Conservation (phyloP, 768 basidiomycete genomes). For the Tubosaeta sp. region DNA sequence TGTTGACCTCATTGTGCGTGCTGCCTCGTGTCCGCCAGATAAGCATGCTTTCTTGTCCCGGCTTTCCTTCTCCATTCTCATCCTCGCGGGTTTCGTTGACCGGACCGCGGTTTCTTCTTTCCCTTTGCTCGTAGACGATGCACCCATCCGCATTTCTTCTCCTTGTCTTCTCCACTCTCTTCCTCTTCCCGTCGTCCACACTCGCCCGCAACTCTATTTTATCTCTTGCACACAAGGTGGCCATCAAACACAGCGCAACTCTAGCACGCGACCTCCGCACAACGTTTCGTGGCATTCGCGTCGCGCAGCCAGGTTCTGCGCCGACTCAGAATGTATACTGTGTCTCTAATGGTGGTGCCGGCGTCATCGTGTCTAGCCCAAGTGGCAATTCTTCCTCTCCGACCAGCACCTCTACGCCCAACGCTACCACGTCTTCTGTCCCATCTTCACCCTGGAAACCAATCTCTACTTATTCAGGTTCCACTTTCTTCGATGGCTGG, state of each 20-base stretch:
- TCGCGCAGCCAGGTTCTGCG: slow-evolving; percentile 35
- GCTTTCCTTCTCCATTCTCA: neutral
- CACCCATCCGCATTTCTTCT: slow-evolving; percentile 25
- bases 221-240: slow-evolving; percentile 49
- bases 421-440: slow-evolving; percentile 16
- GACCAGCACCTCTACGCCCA: slow-evolving; percentile 22
- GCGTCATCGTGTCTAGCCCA: slow-evolving; percentile 18
- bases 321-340: slow-evolving; percentile 35
- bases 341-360: slow-evolving; percentile 21
- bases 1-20: neutral
- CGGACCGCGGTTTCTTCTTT: slow-evolving; percentile 6
- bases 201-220: slow-evolving; percentile 30
- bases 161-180: slow-evolving; percentile 28
- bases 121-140: slow-evolving; percentile 19
- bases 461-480: slow-evolving; percentile 56
- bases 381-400: slow-evolving; percentile 21
- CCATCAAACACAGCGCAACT: slow-evolving; percentile 53
- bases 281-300: slow-evolving; percentile 54
- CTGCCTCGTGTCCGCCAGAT: slow-evolving; percentile 1
- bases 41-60: neutral
- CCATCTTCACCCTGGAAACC: slow-evolving; percentile 56
- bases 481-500: slow-evolving; percentile 80
- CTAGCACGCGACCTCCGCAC: slow-evolving; percentile 68
- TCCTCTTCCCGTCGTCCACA: slow-evolving; percentile 20
- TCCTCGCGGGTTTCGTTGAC: slow-evolving; percentile 18